Base-by-base conservation (phyloP, 2,329 filamentous ascomycete species). In the Chaetothyriales sp. region DNA sequence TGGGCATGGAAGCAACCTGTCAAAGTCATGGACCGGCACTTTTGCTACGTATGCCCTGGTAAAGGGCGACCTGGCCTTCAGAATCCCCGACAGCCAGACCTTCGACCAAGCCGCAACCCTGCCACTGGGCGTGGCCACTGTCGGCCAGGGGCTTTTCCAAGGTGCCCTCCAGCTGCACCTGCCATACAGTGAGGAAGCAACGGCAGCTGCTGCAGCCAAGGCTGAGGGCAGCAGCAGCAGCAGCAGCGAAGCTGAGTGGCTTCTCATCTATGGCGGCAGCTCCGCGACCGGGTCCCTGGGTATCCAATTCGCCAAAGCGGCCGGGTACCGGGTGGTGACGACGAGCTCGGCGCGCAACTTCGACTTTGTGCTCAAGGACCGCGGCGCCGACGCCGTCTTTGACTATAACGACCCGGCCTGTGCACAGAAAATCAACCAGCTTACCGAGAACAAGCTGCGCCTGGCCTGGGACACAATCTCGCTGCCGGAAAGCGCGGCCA, bases 231-330 rank as follows among this genome's bases (percentile, higher is more conserved):
- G n/a, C n/a, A n/a, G n/a, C n/a, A n/a, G n/a, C n/a, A n/a, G n/a
- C n/a, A n/a, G n/a, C n/a, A n/a, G 47, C 36, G 44, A 49, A 8
- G 62, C 63, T 22, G 53, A 58, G 18, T 62, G 60, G 1, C 58
- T 73, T 12, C 51, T 73, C 36, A 57, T 73, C 20, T 73, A 69
- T 65, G 71, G 70, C 22, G 71, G 67, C 1, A 65, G 67, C 4
- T 68, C 67, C 0, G 68, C 66, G 0, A 67, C 71, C 12, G 71
- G 71, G 0, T 63, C 64, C n/a, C 65, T 64, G 18, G 65, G 65
- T 1, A 64, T 72, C 7, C 70, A 73, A 49, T 64, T 66, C 28
- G 64, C 72, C 10, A 62, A 62, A n/a, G 62, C 63, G 51, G 58
- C 67, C 10, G 70, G 70, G 3, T 64, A 69, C 48, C 64, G 65